Base-by-base conservation (phyloP, 2,329 filamentous ascomycete species). In the Didymella glomerata region DNA sequence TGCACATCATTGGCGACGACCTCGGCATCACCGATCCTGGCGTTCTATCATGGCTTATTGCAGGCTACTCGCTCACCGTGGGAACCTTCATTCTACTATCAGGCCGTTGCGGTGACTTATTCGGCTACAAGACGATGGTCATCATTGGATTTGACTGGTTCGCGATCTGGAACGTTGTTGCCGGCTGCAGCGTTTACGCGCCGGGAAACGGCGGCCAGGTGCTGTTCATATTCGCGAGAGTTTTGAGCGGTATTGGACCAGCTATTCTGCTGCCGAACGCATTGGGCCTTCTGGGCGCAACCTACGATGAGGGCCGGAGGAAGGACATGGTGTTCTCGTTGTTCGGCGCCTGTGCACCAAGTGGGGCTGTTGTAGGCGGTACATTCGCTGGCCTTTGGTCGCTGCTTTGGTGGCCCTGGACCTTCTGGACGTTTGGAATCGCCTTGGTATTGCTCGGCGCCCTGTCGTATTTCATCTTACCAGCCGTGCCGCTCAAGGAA, bases 241-340 rank as follows among this genome's bases (percentile, higher is more conserved):
- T 73, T 0, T 47, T 79, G 25, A 68, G 73, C 46, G 83, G 86
- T 0, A 81, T 88, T 18, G 89, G 88, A 0, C 85, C 86, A 0
- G 86, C 87, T 0, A 78, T 91, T 32, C 76, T 83, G 11, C 77
- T 90, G 24, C 88, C 89, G 0, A 91, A 89, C 61, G 86, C 81
- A 0, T 74, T 90, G 22, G 88, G 87, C 2, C 79, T 91, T 13
- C 73, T 90, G 0, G 87, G 86, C 2, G 78, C 79, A 0, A 81
- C 83, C 0, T 90, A 88, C 63, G 75, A 79, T 0, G 84, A 84
- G 0, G 87, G 87, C 0, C 77, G 74, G 51, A 80, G 82, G 57
- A 89, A 89, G 71, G 82, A 85, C 47, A 84, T 89, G 76, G 81
- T 85, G 0, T 88, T 91, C 63, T 74, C 79, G 0, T 57, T 82